Evolutionary conservation across 306 rosid species (phyloP), one percentile per base, ranked within the genome.

Genomic region (Vachellia pachyceras): DNA sequence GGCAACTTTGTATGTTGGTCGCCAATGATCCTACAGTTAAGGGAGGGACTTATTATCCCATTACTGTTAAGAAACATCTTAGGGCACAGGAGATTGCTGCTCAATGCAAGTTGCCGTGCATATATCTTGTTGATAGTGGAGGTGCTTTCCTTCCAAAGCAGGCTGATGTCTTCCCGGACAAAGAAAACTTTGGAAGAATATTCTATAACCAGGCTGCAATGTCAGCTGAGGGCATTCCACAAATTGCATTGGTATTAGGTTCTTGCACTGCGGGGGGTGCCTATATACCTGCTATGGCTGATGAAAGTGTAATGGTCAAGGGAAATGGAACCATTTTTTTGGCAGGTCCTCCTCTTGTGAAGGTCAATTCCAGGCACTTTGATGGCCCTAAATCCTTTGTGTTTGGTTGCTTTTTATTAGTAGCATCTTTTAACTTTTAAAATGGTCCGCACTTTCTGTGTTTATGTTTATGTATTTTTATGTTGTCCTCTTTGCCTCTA

Each of bases 231-330:
- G 98, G 99, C 6, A 92, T 95, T 90, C 94, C 99, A 10, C 98
- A 95, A 80, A 86, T 95, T 87, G 99, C 97, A 8, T 82, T 95
- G 83, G 99, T 95, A 0, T 87, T 95, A 80, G 99, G 99, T 5
- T 95, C 97, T 23, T 95, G 99, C 86, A 91, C 99, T 52, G 99
- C 98, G 10, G 99, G 99, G 3, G 99, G 98, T 69, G 99, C 99
- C 40, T 95, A 91, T 83, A 93, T 95, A 77, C 99, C 99, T 75
- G 97, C 98, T 1, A 95, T 95, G 99, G 99, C 99, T 10, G 99
- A 95, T 87, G 98, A 95, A 69, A 95, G 97, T 80, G 97, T 93
- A n/a, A 95, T 95, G 99, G 98, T 95, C 77, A 95, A 91, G 82
- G 97, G 98, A 80, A 95, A 95, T 81, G 98, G 97, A 36, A 95